phyloP scores from a whole-genome alignment of 2,329 filamentous ascomycete species.

The Colletotrichum sp. region DNA sequence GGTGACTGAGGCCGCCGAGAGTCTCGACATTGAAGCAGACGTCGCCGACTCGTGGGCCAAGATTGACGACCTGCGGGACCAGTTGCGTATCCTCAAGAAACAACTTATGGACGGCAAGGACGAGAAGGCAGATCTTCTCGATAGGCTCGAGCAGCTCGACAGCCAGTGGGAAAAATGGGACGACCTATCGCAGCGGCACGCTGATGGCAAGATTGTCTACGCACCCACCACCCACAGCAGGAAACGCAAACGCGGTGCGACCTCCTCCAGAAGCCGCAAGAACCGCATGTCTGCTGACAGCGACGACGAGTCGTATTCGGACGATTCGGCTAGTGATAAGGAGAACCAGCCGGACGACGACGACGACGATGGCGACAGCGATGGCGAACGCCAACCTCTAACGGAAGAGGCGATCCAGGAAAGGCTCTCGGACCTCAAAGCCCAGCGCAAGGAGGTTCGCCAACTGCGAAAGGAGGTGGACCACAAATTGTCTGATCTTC shows the following conservation, averaged over 20 bases:
- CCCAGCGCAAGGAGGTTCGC: conserved; percentile 22
- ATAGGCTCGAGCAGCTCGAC: conserved; percentile 25
- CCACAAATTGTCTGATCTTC: background rate
- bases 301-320: conserved; percentile 23
- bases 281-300: conserved; percentile 13
- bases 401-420: background rate
- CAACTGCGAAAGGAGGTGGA: conserved; percentile 21
- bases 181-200: conserved; percentile 13
- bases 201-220: conserved; percentile 25
- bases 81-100: conserved; percentile 27
- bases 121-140: conserved; percentile 14
- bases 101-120: background rate
- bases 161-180: conserved; percentile 26
- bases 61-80: conserved; percentile 26
- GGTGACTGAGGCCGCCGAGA: conserved; percentile 37
- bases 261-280: background rate
- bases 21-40: conserved; percentile 28
- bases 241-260: conserved; percentile 24
- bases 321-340: conserved; percentile 15
- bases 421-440: background rate
- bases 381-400: background rate
- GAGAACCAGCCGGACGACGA: background rate
- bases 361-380: background rate
- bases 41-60: conserved; percentile 36
- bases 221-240: conserved; percentile 19